Evolutionary conservation across 1,139 yeast genomes (phyloP).

Genomic region (Kurtzmaniella quercitrusa): DNA sequence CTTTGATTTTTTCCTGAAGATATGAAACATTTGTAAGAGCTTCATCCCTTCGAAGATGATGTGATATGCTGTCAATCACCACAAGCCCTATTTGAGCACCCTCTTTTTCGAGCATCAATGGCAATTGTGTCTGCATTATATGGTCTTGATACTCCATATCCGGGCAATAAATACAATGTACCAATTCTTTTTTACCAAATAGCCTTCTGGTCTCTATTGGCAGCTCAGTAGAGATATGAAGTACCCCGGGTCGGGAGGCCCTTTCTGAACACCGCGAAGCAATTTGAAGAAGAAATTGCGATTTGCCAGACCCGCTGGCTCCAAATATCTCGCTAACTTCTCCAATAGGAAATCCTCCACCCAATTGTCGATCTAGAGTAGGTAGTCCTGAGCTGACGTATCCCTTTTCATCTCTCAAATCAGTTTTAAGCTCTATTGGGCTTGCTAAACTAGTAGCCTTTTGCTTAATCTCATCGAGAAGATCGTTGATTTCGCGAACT

Average conservation of each 20-base stretch:
- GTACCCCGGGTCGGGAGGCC: conserved; percentile 30
- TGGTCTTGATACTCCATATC: conserved; percentile 76
- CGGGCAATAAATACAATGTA: conserved; percentile 54
- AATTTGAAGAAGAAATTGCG: conserved; percentile 69
- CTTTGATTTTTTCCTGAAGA: conserved; percentile 19
- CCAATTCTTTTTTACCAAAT: conserved; percentile 19
- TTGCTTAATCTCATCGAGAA: conserved; percentile 24
- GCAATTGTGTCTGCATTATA: conserved; percentile 67
- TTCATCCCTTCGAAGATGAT: conserved; percentile 71
- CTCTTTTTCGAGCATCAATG: conserved; percentile 44
- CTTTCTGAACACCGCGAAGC: conserved; percentile 51
- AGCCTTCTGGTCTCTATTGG: conserved; percentile 64
- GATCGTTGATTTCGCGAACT: conserved; percentile 41
- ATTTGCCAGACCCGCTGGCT: conserved; percentile 80
- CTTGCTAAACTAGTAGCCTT: conserved; percentile 12
- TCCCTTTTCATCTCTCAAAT: conserved; percentile 3
- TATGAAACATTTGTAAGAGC: conserved; percentile 28
- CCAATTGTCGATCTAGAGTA: conserved; percentile 50
- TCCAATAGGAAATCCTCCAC: conserved; percentile 69
- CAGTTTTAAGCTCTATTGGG: conserved; percentile 3
- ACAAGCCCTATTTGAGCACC: conserved; percentile 46
- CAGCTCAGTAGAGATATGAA: conserved; percentile 76
- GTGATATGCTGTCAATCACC: conserved; percentile 81
- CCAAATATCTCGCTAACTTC: conserved; percentile 79
- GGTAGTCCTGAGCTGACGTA: conserved; percentile 58